phyloP scores from a whole-genome alignment of 2,329 filamentous ascomycete genomes.

The Tolypocladium tropicale region DNA sequence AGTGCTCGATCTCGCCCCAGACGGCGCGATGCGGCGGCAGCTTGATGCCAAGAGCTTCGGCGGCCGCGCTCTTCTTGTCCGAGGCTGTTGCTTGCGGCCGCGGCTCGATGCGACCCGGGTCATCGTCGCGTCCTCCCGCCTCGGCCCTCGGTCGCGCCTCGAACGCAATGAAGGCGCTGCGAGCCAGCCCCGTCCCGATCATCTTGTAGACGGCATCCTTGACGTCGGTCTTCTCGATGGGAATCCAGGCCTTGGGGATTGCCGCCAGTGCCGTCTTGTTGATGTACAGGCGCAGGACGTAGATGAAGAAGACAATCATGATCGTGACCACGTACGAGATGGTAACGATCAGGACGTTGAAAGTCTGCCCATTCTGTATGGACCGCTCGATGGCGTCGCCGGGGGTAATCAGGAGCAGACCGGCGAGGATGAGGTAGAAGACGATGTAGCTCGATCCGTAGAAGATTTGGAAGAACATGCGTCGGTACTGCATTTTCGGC shows the following conservation, averaged over 20 bases:
- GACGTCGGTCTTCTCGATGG: constrained; percentile 77
- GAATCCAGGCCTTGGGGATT: constrained; percentile 81
- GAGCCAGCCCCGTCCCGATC: constrained; percentile 60
- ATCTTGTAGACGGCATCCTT: constrained; percentile 63
- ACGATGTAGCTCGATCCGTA: constrained; percentile 71
- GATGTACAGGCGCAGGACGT: constrained; percentile 75
- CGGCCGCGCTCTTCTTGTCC: constrained; percentile 25
- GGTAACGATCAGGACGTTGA: constrained; percentile 75
- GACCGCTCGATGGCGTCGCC: constrained; percentile 74
- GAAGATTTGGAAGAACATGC: constrained; percentile 64
- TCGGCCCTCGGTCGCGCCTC: constrained; percentile 33
- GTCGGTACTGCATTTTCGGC: constrained; percentile 11
- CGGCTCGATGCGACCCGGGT: constrained; percentile 5
- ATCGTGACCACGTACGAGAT: constrained; percentile 66
- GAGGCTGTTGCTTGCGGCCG: constrained; percentile 7
- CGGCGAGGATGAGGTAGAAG: constrained; percentile 62
- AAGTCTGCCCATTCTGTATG: constrained; percentile 51
- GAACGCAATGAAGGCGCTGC: constrained; percentile 74
- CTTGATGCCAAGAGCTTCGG: constrained; percentile 29
- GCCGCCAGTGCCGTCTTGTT: constrained; percentile 67
- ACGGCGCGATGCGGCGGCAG: constrained; percentile 41
- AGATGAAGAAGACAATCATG: constrained; percentile 63
- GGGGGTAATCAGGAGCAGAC: constrained; percentile 69
- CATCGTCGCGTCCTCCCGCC: constrained; percentile 8
- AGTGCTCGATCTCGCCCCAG: constrained; percentile 80